Evolutionary conservation across 768 basidiomycete species (phyloP).

Genomic region (Psilocybe tampanensis): DNA sequence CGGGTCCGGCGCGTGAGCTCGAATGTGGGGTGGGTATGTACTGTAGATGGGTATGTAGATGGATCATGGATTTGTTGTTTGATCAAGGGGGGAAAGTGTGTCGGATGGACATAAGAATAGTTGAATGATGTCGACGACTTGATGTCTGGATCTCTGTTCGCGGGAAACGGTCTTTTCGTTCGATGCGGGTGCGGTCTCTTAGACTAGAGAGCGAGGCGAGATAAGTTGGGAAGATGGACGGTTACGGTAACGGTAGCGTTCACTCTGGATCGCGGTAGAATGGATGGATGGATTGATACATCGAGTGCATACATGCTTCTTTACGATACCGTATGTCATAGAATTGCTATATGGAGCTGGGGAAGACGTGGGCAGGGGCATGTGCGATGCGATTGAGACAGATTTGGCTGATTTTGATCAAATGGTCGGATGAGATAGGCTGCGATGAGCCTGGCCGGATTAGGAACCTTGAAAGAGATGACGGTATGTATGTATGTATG

Average conservation of each 20-base stretch:
- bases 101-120: too few species aligned
- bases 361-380: neutral
- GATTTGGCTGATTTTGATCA: slow-evolving; percentile 3
- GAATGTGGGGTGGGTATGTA: neutral
- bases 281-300: neutral
- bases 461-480: slow-evolving; percentile 15
- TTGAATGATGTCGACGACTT: too few species aligned
- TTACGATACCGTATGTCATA: neutral
- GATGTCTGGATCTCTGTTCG: too few species aligned
- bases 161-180: too few species aligned
- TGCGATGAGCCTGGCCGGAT: slow-evolving; percentile 9
- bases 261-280: too few species aligned
- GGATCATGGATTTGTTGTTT: too few species aligned
- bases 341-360: slow-evolving; percentile 1
- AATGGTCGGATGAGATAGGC: slow-evolving; percentile 14
- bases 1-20: neutral
- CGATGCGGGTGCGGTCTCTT: too few species aligned
- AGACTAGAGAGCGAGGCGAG: too few species aligned
- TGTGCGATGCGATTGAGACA: slow-evolving; percentile 5
- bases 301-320: neutral
- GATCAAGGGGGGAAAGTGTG: too few species aligned
- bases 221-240: too few species aligned
- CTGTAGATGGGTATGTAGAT: neutral
- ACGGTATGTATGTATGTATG: too few species aligned
- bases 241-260: too few species aligned